Evolutionary conservation across 1,284 basidiomycete species (phyloP).

Genomic region (Rhodotorula sp.): DNA sequence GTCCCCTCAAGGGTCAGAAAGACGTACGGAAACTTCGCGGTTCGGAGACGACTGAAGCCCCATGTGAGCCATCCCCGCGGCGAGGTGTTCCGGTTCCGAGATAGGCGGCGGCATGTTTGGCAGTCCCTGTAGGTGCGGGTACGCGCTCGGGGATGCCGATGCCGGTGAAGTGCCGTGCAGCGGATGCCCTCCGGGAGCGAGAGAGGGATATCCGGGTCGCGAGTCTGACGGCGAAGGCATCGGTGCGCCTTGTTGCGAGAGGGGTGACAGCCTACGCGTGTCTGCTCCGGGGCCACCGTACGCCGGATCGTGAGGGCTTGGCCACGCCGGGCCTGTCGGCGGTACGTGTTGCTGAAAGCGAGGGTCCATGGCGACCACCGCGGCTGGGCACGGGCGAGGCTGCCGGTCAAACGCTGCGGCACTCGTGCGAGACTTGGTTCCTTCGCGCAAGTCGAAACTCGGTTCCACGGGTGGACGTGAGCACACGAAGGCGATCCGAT

Average conservation of each 20-base stretch:
- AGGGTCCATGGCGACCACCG: conserved; percentile 5
- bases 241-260: background rate
- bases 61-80: conserved; percentile 16
- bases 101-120: background rate
- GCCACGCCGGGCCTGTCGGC: too few relatives aligned
- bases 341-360: conserved; percentile 3
- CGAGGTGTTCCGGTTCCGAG: background rate
- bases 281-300: background rate
- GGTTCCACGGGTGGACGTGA: too few relatives aligned
- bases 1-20: too few relatives aligned
- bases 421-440: background rate
- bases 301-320: background rate
- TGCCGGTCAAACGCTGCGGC: background rate
- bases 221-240: background rate
- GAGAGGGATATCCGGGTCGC: background rate
- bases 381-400: too few relatives aligned
- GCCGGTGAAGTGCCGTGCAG: background rate
- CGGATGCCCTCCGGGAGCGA: background rate
- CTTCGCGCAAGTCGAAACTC: background rate
- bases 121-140: background rate
- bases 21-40: conserved; percentile 7
- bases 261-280: background rate
- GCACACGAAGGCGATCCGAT: too few relatives aligned
- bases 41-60: conserved; percentile 3
- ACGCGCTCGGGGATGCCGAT: background rate